Percentiles rank a stretch among this genome's conserved stretches.
Evolutionary conservation across 108 stramenopile genomes (phyloP).

Genomic region (Cyclostephanos invisitatus): DNA sequence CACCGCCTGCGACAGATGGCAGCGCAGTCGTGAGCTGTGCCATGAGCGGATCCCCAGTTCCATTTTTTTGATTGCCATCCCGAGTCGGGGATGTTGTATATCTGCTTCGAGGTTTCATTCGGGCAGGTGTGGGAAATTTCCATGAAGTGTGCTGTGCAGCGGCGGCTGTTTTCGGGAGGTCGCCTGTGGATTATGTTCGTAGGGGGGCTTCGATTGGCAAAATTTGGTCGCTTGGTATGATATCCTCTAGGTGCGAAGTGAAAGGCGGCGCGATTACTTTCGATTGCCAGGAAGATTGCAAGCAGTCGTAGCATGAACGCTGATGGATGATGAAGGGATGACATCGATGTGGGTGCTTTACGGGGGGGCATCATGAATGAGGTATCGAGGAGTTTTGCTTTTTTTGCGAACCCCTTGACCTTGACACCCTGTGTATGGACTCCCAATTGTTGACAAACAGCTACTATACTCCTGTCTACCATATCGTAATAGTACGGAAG

Average conservation of each 20-base stretch:
- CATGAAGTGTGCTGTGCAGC: constrained; percentile 7
- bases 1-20: constrained; percentile 68
- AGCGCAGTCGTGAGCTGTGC: constrained; percentile 86
- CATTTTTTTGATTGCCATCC: constrained; percentile 73
- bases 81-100: constrained; percentile 70
- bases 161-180: background rate
- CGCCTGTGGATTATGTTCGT: background rate
- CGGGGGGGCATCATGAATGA: no score
- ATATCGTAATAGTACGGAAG: no score
- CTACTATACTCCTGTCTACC: no score
- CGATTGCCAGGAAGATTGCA: background rate
- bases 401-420: no score
- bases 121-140: constrained; percentile 11
- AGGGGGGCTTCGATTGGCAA: background rate
- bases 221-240: background rate
- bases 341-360: background rate
- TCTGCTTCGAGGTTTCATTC: constrained; percentile 40
- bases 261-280: background rate
- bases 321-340: background rate
- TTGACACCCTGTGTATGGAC: no score
- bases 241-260: background rate
- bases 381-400: no score
- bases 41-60: constrained; percentile 81
- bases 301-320: constrained; percentile 1
- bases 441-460: no score